phyloP scores from a whole-genome alignment of 192 early-diverging fungal species.

The Umbelopsis sp. region DNA sequence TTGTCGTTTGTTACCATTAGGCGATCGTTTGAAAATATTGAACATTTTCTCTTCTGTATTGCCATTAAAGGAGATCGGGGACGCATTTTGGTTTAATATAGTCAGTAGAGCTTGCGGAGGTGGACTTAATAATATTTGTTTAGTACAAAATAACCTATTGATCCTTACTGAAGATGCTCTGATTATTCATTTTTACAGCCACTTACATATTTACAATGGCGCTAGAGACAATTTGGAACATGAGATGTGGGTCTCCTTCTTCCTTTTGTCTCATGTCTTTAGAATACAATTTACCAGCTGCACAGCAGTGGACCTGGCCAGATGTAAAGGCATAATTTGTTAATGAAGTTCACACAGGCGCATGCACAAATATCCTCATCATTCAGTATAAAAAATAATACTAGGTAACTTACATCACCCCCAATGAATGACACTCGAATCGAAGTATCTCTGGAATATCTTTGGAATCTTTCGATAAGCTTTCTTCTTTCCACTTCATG shows the following conservation, averaged over 20 bases:
- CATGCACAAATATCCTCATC: constrained; percentile 17
- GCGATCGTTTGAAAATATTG: constrained; percentile 66
- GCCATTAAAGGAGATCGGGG: constrained; percentile 56
- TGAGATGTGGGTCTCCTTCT: constrained; percentile 65
- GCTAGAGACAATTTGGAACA: constrained; percentile 80
- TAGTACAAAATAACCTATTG: constrained; percentile 17
- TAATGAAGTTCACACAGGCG: neutral
- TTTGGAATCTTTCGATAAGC: constrained; percentile 67
- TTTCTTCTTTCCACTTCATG: constrained; percentile 71
- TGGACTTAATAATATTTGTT: constrained; percentile 37
- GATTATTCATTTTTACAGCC: no score
- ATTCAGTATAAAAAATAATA: no score
- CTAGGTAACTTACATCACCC: constrained; percentile 73
- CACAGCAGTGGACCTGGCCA: constrained; percentile 63
- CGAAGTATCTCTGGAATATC: constrained; percentile 54
- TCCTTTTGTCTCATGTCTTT: constrained; percentile 54
- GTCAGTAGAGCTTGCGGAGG: constrained; percentile 72
- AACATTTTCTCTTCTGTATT: constrained; percentile 74
- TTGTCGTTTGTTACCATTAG: constrained; percentile 56
- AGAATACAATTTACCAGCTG: constrained; percentile 60
- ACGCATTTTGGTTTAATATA: constrained; percentile 63
- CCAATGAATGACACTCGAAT: constrained; percentile 79
- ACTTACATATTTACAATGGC: constrained; percentile 74
- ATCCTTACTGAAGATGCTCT: neutral
- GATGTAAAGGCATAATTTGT: neutral